Percentiles rank a stretch among this genome's conserved stretches.
Conservation (phyloP, 2,329 filamentous ascomycete genomes). For the Penicillium glabrum region DNA sequence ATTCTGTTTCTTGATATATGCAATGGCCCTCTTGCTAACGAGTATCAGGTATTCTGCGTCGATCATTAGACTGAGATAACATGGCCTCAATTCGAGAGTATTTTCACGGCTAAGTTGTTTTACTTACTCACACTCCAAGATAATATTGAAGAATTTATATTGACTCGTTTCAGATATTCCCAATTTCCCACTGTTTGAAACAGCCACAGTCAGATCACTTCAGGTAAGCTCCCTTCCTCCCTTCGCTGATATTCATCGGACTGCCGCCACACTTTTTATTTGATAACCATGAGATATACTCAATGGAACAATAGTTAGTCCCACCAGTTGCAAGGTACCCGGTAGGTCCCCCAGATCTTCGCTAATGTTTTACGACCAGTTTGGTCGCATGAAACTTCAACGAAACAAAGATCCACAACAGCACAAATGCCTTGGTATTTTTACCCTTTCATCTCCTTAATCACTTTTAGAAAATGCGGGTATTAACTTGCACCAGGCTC, state of each 20-base stretch:
- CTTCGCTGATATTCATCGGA: background rate
- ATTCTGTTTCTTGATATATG: background rate
- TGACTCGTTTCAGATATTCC: background rate
- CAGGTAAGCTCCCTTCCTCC: background rate
- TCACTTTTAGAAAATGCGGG: background rate
- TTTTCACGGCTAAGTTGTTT: background rate
- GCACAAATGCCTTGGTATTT: background rate
- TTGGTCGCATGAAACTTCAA: background rate
- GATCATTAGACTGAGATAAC: background rate
- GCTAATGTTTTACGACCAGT: background rate
- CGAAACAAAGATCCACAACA: background rate
- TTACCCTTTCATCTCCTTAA: background rate
- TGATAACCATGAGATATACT: background rate
- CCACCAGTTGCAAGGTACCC: background rate
- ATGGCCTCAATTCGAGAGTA: too few relatives aligned
- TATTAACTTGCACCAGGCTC: background rate
- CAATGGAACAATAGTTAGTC: background rate
- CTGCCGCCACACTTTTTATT: accelerated
- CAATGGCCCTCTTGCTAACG: background rate
- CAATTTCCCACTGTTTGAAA: background rate
- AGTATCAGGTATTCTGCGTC: background rate
- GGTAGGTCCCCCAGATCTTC: background rate
- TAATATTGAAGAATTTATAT: background rate
- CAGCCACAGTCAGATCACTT: background rate
- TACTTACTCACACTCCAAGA: background rate